Percentiles rank a stretch among this genome's conserved stretches.
Conservation (phyloP, 1,139 yeast genomes). For the Hansenula sp. region DNA sequence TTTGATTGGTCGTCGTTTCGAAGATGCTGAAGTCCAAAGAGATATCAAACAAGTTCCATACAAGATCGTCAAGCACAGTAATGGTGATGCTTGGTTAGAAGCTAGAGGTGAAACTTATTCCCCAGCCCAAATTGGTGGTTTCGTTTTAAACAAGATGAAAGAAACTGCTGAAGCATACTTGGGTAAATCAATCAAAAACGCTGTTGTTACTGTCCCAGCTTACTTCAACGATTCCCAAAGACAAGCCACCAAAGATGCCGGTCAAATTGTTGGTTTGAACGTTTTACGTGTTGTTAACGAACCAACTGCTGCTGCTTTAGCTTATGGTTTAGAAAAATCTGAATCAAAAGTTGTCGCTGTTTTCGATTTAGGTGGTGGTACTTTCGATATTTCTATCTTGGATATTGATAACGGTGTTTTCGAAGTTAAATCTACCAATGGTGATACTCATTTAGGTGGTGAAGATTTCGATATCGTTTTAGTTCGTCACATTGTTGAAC, state of each 20-base stretch:
- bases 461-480: constrained; percentile 89
- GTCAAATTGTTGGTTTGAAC: constrained; percentile 94
- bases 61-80: constrained; percentile 92
- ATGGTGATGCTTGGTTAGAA: constrained; percentile 99
- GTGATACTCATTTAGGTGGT: constrained; percentile 99
- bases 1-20: constrained; percentile 96
- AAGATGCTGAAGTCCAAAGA: constrained; percentile 94
- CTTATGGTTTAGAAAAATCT: constrained; percentile 91
- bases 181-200: constrained; percentile 80
- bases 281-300: constrained; percentile 97
- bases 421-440: constrained; percentile 97
- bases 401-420: constrained; percentile 96
- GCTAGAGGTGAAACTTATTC: constrained; percentile 92
- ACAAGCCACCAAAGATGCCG: constrained; percentile 98
- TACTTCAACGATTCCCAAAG: constrained; percentile 98
- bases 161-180: constrained; percentile 93
- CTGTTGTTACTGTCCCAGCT: constrained; percentile 97
- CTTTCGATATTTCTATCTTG: constrained; percentile 93
- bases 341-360: constrained; percentile 87
- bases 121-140: constrained; percentile 98
- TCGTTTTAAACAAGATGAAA: constrained; percentile 87
- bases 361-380: constrained; percentile 99
- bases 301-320: constrained; percentile 98
- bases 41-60: constrained; percentile 96
- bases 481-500: constrained; percentile 85